phyloP scores from a whole-genome alignment of 1,284 basidiomycete genomes.

The Rhodotorula sp. region DNA sequence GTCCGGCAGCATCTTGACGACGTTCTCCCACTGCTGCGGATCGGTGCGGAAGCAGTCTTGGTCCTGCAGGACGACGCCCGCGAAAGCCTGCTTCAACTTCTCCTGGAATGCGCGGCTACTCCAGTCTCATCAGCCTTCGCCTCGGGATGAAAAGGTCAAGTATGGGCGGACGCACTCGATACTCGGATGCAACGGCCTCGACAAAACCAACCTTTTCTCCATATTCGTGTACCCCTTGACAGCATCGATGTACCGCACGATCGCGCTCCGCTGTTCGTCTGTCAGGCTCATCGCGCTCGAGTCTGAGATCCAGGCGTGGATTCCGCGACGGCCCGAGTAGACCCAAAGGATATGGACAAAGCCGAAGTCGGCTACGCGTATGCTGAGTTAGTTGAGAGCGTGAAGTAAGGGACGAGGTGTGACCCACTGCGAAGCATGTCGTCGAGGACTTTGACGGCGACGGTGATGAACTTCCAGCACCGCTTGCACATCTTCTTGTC shows the following conservation, averaged over 20 bases:
- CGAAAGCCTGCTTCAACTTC: slow-evolving; percentile 62
- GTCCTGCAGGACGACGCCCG: slow-evolving; percentile 70
- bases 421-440: slow-evolving; percentile 64
- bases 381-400: background rate
- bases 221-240: slow-evolving; percentile 79
- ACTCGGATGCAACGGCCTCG: slow-evolving; percentile 63
- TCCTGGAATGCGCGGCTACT: slow-evolving; percentile 51
- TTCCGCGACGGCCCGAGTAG: slow-evolving; percentile 96
- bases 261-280: slow-evolving; percentile 82
- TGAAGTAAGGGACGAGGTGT: background rate
- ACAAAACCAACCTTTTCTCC: slow-evolving; percentile 77
- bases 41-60: slow-evolving; percentile 76
- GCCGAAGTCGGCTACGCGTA: slow-evolving; percentile 54
- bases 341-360: slow-evolving; percentile 83
- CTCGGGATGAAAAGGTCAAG: background rate
- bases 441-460: slow-evolving; percentile 88
- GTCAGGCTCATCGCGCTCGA: slow-evolving; percentile 79
- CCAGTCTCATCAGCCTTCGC: background rate
- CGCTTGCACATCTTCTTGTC: slow-evolving; percentile 86
- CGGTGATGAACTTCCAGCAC: slow-evolving; percentile 94
- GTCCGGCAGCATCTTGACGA: slow-evolving; percentile 76
- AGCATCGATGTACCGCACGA: slow-evolving; percentile 85
- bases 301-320: slow-evolving; percentile 97
- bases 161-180: slow-evolving; percentile 58
- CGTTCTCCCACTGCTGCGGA: slow-evolving; percentile 68